Base-by-base conservation (phyloP, 139 green algal species). In the Axilococcus clingmanii region DNA sequence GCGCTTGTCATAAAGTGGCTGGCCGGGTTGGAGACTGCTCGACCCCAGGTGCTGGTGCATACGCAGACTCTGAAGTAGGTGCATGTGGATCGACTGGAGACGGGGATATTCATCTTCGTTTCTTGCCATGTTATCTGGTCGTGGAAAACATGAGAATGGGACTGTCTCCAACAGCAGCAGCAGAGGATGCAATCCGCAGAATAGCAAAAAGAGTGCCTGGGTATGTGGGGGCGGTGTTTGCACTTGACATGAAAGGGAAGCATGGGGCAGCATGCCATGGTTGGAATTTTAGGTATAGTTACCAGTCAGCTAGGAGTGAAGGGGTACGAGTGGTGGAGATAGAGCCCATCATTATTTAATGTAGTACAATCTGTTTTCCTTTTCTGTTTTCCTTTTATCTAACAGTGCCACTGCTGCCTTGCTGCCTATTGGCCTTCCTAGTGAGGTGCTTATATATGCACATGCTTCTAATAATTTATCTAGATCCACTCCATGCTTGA, bases 401-500 rank as follows among this genome's bases (percentile, higher is more conserved):
- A 63, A 33, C 43, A 71, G 36, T 17, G 62, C 62, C 23, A 47
- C 47, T 11, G 54, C 62, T 2, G 55, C 62, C 1, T 54, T 42
- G 62, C 54, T 65, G 36, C 42, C 45, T 27, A 44, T 63, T 23
- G 19, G 24, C 4, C 35, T n/a, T 9, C 38, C 38, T 55, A 92
- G 41, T 1, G 56, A 62, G 0, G 12, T n/a, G 28, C 54, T 80
- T 34, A 94, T 88, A 43, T 71, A 84, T 15, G 68, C 50, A 30
- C 53, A 76, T 16, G 87, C 80, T 0, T 72, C 69, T 36, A 95
- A 49, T 25, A 96, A 59, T 37, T 69, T 64, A 4, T 64, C 50
- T 41, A 89, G 32, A 56, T 94, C 70, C 5, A 97, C 60, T 1
- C 85, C 85, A 45, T 86, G 81, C 15, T 74, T 32, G 15, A 95